These are phyloP conservation scores for Rhynchosporium graminicola DNA, from an alignment of 2,329 filamentous ascomycete species.

Conservation along the genomic window DNA sequence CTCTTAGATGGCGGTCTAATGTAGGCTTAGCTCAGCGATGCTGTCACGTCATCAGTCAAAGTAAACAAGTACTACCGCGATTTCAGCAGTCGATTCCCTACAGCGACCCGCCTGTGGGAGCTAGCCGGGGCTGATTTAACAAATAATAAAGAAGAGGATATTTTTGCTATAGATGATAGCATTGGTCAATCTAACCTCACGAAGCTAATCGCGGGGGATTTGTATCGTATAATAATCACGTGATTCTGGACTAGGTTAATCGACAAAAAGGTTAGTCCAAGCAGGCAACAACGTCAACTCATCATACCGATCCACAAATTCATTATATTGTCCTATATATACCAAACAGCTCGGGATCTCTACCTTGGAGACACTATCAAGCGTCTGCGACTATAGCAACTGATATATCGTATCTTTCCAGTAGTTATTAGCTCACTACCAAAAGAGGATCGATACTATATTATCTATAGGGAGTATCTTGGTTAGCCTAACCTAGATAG, in stretches of 20 bases:
- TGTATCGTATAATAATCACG: neutral
- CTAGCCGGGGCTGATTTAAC: neutral
- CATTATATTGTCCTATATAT: conserved; percentile 41
- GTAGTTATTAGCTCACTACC: too few relatives aligned
- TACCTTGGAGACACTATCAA: conserved; percentile 47
- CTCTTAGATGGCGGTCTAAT: neutral
- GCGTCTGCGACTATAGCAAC: conserved; percentile 49
- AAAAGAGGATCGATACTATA: too few relatives aligned
- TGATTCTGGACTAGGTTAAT: neutral
- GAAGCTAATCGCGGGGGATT: neutral
- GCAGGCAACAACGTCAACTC: neutral
- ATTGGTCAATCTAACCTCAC: neutral
- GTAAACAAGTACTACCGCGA: neutral
- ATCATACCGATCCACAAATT: neutral
- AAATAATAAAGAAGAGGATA: neutral
- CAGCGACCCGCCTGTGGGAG: neutral
- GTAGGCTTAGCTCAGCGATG: neutral
- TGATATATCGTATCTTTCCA: conserved; percentile 41
- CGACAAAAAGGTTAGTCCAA: neutral
- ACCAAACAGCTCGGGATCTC: conserved; percentile 46
- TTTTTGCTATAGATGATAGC: neutral
- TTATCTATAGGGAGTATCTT: too few relatives aligned
- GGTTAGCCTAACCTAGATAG: neutral
- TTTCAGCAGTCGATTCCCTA: neutral
- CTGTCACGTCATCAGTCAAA: neutral